Evolutionary conservation across 352 stramenopile genomes (phyloP).

Genomic region (Phytophthora ohioensis): DNA sequence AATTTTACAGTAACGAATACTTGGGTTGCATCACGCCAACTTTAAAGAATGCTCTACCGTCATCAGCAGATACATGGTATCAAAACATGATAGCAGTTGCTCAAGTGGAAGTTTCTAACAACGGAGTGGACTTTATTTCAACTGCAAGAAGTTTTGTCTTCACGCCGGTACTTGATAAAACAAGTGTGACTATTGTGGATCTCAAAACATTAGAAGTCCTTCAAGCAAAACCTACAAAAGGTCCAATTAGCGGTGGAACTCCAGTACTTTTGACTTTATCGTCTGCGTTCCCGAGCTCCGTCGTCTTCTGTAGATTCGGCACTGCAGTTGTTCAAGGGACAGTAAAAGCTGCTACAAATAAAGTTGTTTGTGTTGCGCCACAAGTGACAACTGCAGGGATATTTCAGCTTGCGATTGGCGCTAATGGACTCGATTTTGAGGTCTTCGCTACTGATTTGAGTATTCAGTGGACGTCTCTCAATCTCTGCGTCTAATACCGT

Average conservation of each 20-base stretch:
- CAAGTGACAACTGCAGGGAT: not conserved
- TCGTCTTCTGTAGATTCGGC: conserved; percentile 70
- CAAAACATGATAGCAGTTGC: conserved; percentile 32
- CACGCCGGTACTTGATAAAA: conserved; percentile 2
- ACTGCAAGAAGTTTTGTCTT: conserved; percentile 40
- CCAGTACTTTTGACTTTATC: conserved; percentile 50
- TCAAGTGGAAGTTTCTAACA: conserved; percentile 54
- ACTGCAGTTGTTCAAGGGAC: conserved; percentile 41
- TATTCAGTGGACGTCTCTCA: conserved; percentile 42
- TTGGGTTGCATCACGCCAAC: conserved; percentile 47
- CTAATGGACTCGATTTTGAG: conserved; percentile 67
- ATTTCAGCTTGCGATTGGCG: conserved; percentile 48
- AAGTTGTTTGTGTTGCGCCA: conserved; percentile 46
- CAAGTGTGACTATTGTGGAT: conserved; percentile 6
- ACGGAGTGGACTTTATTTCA: conserved; percentile 54
- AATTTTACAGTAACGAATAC: conserved; percentile 34
- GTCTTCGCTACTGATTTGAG: conserved; percentile 48
- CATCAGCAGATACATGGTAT: conserved; percentile 21
- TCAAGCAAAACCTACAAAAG: conserved; percentile 48
- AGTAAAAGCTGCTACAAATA: conserved; percentile 8
- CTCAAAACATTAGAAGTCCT: conserved; percentile 46
- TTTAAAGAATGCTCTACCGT: conserved; percentile 17
- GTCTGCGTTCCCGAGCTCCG: conserved; percentile 24
- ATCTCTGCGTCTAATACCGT: conserved; percentile 42
- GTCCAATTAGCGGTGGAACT: conserved; percentile 66